Percentiles rank a stretch among this genome's conserved stretches.
Evolutionary conservation across 2,329 filamentous ascomycete species (phyloP).

Genomic region (Fusarium sp.): DNA sequence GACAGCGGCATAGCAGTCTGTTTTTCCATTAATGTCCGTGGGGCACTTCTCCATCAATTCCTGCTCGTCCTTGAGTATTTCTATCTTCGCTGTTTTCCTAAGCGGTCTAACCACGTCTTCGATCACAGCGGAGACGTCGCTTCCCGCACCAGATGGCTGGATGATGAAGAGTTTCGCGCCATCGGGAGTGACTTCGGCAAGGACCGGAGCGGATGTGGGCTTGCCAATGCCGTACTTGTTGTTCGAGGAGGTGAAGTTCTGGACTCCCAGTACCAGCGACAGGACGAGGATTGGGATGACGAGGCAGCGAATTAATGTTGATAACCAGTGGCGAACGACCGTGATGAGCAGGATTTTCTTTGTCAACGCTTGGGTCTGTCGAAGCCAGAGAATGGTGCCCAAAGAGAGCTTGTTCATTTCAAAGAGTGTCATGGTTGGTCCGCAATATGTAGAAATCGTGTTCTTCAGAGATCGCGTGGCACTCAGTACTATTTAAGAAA

Average conservation of each 20-base stretch:
- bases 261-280: background rate
- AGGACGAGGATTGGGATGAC: background rate
- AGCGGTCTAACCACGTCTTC: background rate
- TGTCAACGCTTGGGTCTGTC: background rate
- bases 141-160: background rate
- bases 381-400: background rate
- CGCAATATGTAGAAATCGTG: background rate
- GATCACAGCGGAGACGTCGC: background rate
- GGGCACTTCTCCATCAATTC: background rate
- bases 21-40: background rate
- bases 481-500: background rate
- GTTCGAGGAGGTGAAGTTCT: background rate
- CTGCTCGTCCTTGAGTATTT: background rate
- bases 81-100: background rate
- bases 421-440: background rate
- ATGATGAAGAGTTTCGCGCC: background rate
- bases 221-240: background rate
- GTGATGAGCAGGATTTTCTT: background rate
- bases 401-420: constrained; percentile 5
- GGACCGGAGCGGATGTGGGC: background rate
- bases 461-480: background rate
- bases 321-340: background rate
- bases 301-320: background rate
- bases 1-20: background rate
- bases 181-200: background rate